phyloP scores from a whole-genome alignment of 306 rosid species.

The Vigna unguiculata region DNA sequence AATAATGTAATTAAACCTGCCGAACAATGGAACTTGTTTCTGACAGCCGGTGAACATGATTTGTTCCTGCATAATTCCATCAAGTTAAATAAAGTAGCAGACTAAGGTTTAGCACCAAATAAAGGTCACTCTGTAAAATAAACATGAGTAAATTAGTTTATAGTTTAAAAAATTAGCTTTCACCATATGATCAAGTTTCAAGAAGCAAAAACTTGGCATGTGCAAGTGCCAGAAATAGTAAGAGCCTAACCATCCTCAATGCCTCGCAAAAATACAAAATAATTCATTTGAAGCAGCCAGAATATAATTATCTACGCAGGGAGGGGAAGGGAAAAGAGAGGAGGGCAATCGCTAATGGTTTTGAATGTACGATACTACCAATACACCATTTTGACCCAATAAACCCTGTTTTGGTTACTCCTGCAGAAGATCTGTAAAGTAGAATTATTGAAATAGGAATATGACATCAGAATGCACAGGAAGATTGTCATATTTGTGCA shows the following conservation, averaged over 20 bases:
- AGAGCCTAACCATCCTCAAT: neutral
- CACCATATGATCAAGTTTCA: neutral
- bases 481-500: neutral
- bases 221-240: neutral
- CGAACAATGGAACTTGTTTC: constrained; percentile 48
- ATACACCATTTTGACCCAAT: neutral
- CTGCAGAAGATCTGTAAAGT: constrained; percentile 9
- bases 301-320: neutral
- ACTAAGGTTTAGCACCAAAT: neutral
- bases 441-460: constrained; percentile 17
- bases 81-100: constrained; percentile 14
- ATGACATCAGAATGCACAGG: constrained; percentile 10
- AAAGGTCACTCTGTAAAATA: neutral
- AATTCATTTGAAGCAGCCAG: neutral
- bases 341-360: constrained; percentile 23
- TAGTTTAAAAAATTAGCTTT: neutral
- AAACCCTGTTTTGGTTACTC: constrained; percentile 26
- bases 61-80: constrained; percentile 50
- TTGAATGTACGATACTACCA: constrained; percentile 16
- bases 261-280: neutral
- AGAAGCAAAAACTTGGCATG: neutral
- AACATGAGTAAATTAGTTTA: neutral
- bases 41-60: constrained; percentile 48
- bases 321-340: neutral
- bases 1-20: constrained; percentile 5